Percentiles rank a stretch among this genome's conserved stretches.
These are phyloP conservation scores for Tulasnella sp. DNA, from an alignment of 768 basidiomycete genomes.

Conservation along the genomic window DNA sequence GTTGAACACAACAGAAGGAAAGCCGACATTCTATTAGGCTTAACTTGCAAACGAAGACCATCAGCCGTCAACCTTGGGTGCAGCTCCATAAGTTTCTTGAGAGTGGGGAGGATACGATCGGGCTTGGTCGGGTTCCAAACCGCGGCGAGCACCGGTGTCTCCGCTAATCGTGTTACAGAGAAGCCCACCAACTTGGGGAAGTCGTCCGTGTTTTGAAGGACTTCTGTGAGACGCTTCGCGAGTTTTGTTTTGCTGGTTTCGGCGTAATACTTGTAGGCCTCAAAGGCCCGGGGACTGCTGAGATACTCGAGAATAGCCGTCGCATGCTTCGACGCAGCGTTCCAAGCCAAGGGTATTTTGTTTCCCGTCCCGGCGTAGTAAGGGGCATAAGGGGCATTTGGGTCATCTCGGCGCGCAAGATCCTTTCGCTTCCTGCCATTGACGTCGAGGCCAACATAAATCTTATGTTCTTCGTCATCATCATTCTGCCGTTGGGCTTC, in stretches of 20 bases:
- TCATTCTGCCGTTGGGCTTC: constrained; percentile 34
- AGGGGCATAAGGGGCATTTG: constrained; percentile 33
- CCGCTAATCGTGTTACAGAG: constrained; percentile 40
- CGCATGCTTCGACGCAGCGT: constrained; percentile 31
- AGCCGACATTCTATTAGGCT: constrained; percentile 26
- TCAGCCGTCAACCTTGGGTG: constrained; percentile 37
- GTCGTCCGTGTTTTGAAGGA: constrained; percentile 30
- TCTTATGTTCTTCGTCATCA: constrained; percentile 8
- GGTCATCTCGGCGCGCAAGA: constrained; percentile 45
- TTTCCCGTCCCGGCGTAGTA: constrained; percentile 7
- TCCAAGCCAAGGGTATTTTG: constrained; percentile 37
- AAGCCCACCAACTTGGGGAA: constrained; percentile 48
- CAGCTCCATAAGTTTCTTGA: constrained; percentile 42
- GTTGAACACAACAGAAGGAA: constrained; percentile 38
- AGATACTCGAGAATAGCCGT: constrained; percentile 41
- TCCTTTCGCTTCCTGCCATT: constrained; percentile 55
- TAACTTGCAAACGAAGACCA: constrained; percentile 42
- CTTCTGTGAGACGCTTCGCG: constrained; percentile 37
- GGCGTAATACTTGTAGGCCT: constrained; percentile 46
- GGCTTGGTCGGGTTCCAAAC: neutral
- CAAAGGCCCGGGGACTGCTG: constrained; percentile 38
- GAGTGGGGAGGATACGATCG: constrained; percentile 15
- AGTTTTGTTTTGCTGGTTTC: constrained; percentile 37
- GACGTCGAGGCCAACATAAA: constrained; percentile 56
- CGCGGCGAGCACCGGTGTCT: constrained; percentile 46